Percentiles rank a stretch among this genome's conserved stretches.
These are phyloP conservation scores for Thyridium curvatum DNA, from an alignment of 2,329 filamentous ascomycete species.

Conservation along the genomic window DNA sequence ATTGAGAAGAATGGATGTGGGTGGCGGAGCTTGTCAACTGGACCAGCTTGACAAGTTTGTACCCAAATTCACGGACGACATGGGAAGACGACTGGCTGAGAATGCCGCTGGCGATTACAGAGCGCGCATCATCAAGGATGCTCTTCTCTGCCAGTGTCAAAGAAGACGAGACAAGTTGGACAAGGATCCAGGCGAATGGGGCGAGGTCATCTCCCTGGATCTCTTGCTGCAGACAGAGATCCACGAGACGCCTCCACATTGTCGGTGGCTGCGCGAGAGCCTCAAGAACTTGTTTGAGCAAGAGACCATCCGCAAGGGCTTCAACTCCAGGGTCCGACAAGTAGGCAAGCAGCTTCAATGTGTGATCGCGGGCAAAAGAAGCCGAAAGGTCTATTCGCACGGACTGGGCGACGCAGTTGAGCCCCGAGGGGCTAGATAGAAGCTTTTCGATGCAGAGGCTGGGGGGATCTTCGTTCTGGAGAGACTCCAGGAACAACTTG, in stretches of 20 bases:
- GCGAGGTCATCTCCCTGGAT: conserved; percentile 24
- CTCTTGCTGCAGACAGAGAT: conserved; percentile 15
- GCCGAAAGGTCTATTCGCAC: conserved; percentile 16
- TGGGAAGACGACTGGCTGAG: conserved; percentile 17
- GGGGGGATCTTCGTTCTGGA: conserved; percentile 10
- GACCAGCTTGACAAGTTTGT: conserved; percentile 4
- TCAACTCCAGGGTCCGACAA: conserved; percentile 37
- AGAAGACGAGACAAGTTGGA: conserved; percentile 34
- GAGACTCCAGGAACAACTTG: conserved; percentile 22
- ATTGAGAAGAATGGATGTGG: neutral
- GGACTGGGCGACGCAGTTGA: conserved; percentile 15
- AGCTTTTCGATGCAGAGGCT: conserved; percentile 18
- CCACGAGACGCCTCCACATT: conserved; percentile 44
- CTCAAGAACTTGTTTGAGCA: conserved; percentile 38
- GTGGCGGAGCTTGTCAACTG: too few relatives aligned
- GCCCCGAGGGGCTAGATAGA: conserved; percentile 15
- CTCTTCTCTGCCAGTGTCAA: conserved; percentile 9
- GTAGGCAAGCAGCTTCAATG: conserved; percentile 26
- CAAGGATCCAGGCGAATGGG: conserved; percentile 40
- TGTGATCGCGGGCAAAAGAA: conserved; percentile 21
- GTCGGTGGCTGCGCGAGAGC: conserved; percentile 44
- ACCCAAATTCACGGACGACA: conserved; percentile 13
- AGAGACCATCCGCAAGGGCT: conserved; percentile 39
- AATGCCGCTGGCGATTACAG: conserved; percentile 14
- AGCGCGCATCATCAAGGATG: conserved; percentile 12